Evolutionary conservation across 768 basidiomycete species (phyloP).

Genomic region (Auricularia sp.): DNA sequence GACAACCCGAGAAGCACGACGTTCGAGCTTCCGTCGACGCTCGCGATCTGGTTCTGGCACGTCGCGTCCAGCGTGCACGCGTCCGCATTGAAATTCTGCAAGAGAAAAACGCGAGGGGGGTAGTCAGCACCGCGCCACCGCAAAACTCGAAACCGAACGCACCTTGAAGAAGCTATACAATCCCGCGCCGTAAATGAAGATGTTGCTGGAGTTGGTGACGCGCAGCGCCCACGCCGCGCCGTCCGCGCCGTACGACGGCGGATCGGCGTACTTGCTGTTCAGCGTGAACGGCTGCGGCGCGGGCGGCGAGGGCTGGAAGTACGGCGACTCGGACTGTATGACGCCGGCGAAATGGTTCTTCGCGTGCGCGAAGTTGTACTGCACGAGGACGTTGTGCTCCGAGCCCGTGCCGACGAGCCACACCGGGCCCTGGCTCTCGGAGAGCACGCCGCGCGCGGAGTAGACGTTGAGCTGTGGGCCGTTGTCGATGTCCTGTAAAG

Average conservation of each 20-base stretch:
- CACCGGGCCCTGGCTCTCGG: conserved; percentile 65
- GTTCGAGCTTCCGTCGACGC: conserved; percentile 38
- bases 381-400: conserved; percentile 61
- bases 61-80: conserved; percentile 32
- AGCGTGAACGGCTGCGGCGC: conserved; percentile 27
- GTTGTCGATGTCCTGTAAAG: conserved; percentile 53
- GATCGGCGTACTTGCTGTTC: conserved; percentile 32
- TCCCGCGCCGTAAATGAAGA: conserved; percentile 59
- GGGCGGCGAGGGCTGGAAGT: conserved; percentile 52
- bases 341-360: conserved; percentile 60
- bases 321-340: conserved; percentile 38
- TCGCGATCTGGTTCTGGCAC: conserved; percentile 51
- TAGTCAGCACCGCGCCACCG: not conserved
- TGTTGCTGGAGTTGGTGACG: conserved; percentile 41
- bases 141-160: conserved; percentile 9
- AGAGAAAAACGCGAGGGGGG: not conserved
- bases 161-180: conserved; percentile 63
- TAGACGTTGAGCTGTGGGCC: conserved; percentile 44
- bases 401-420: conserved; percentile 73
- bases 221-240: conserved; percentile 48
- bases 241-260: conserved; percentile 24
- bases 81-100: conserved; percentile 40
- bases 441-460: conserved; percentile 63
- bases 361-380: conserved; percentile 56
- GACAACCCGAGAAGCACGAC: conserved; percentile 49